Conservation (phyloP, 108 stramenopile species). For the Cyclotella atomus region DNA sequence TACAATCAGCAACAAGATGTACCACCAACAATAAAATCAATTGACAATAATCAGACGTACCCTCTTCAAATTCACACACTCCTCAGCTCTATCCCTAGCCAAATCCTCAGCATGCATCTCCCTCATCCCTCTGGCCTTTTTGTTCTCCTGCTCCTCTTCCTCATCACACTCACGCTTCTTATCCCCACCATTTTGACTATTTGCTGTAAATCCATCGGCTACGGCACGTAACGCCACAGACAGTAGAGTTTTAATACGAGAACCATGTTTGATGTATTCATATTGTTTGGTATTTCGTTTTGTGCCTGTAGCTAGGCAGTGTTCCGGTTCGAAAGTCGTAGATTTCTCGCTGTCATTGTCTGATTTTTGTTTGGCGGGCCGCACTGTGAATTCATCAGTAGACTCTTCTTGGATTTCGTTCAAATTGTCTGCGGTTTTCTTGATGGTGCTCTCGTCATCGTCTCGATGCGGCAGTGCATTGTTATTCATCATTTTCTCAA, state of each 20-base stretch:
- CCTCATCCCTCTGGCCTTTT: constrained; percentile 15
- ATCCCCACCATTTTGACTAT: not conserved
- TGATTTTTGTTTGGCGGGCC: not conserved
- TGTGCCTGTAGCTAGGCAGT: not conserved
- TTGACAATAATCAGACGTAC: constrained; percentile 40
- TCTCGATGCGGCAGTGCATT: not conserved
- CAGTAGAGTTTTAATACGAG: constrained; percentile 53
- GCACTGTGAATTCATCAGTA: not conserved
- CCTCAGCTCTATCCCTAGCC: constrained; percentile 53
- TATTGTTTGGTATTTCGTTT: constrained; percentile 41
- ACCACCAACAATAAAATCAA: not conserved
- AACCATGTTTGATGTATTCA: constrained; percentile 57
- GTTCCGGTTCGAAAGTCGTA: not conserved
- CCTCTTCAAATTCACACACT: constrained; percentile 54
- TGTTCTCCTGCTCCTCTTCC: constrained; percentile 14
- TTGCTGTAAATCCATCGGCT: constrained; percentile 18
- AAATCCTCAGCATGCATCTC: constrained; percentile 32
- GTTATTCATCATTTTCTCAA: not conserved
- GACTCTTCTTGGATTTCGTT: not conserved
- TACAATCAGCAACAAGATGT: not conserved
- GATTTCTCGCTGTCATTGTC: not conserved
- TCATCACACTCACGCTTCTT: not conserved
- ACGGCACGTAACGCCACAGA: constrained; percentile 48
- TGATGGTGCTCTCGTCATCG: not conserved
- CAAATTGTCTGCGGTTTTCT: not conserved